A percentile compares a stretch with the other conserved stretches of the same genome.
Conservation (phyloP, 768 basidiomycete genomes). For the Candolleomyces eurysporus region DNA sequence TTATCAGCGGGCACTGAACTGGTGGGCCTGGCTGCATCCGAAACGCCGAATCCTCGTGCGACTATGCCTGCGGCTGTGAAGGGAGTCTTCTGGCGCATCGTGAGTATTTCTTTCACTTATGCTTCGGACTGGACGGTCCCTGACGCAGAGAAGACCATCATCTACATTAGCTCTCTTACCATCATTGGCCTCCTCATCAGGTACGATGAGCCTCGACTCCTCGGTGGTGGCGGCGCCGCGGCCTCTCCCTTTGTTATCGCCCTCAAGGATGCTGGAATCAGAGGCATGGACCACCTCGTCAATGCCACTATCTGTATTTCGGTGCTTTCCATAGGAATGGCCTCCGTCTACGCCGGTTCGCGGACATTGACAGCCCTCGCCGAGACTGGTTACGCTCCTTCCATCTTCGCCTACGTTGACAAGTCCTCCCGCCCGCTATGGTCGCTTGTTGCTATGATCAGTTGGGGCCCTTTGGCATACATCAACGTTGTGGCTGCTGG, state of each 20-base stretch:
- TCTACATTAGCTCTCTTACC: conserved; percentile 42
- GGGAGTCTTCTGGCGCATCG: conserved; percentile 49
- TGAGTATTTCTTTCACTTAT: conserved; percentile 16
- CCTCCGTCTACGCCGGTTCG: conserved; percentile 45
- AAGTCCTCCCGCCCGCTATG: conserved; percentile 46
- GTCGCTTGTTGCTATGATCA: conserved; percentile 35
- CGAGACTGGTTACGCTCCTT: conserved; percentile 48
- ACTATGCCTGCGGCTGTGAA: conserved; percentile 46
- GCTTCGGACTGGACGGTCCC: background rate
- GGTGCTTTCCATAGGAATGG: conserved; percentile 44
- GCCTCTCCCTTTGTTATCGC: conserved; percentile 47
- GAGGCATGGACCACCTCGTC: conserved; percentile 42
- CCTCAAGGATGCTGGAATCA: conserved; percentile 37
- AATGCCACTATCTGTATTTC: conserved; percentile 46
- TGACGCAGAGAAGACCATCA: conserved; percentile 31
- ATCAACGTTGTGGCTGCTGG: conserved; percentile 34
- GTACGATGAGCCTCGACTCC: conserved; percentile 33
- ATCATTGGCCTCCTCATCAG: conserved; percentile 42
- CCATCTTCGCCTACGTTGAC: conserved; percentile 42
- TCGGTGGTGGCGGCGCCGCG: conserved; percentile 37
- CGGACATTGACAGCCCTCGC: conserved; percentile 44
- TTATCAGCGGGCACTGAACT: conserved; percentile 43
- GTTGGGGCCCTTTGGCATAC: conserved; percentile 40
- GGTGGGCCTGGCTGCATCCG: conserved; percentile 44
- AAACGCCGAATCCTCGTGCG: conserved; percentile 44